These are phyloP conservation scores for Spergularia bocconei DNA, from an alignment of 148 eudicot species.

Conservation along the genomic window DNA sequence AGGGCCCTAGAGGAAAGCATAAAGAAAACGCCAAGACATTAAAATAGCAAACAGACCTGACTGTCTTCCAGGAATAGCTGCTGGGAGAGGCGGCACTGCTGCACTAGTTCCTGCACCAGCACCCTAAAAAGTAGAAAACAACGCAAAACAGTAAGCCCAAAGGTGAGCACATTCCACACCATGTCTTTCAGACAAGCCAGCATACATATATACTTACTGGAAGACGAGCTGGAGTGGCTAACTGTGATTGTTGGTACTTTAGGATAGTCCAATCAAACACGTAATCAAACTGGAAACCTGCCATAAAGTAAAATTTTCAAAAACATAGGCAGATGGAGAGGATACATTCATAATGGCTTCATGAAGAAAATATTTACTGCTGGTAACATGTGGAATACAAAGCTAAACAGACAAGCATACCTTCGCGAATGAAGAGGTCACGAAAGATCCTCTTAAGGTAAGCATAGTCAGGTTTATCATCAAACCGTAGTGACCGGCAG, in stretches of 20 bases:
- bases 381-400: not conserved
- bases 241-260: conserved; percentile 96
- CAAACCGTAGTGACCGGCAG: conserved; percentile 92
- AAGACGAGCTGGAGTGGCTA: conserved; percentile 59
- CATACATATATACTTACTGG: conserved; percentile 44
- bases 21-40: not conserved
- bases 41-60: conserved; percentile 37
- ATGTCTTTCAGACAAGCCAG: not conserved
- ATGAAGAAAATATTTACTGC: not conserved
- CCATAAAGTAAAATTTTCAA: conserved; percentile 13
- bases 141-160: not conserved
- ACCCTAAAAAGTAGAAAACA: conserved; percentile 42
- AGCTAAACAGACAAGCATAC: conserved; percentile 35
- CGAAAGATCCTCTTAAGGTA: conserved; percentile 88
- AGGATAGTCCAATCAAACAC: conserved; percentile 98
- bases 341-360: not conserved
- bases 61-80: conserved; percentile 54
- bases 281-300: conserved; percentile 97
- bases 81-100: conserved; percentile 61
- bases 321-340: not conserved
- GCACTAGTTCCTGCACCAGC: conserved; percentile 68
- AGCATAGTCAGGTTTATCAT: conserved; percentile 91
- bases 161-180: not conserved
- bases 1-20: not conserved
- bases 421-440: conserved; percentile 99